Evolutionary conservation across 2,329 filamentous ascomycete genomes (phyloP), one percentile per base, ranked within the genome.

Genomic region (Paraphaeosphaeria minitans): DNA sequence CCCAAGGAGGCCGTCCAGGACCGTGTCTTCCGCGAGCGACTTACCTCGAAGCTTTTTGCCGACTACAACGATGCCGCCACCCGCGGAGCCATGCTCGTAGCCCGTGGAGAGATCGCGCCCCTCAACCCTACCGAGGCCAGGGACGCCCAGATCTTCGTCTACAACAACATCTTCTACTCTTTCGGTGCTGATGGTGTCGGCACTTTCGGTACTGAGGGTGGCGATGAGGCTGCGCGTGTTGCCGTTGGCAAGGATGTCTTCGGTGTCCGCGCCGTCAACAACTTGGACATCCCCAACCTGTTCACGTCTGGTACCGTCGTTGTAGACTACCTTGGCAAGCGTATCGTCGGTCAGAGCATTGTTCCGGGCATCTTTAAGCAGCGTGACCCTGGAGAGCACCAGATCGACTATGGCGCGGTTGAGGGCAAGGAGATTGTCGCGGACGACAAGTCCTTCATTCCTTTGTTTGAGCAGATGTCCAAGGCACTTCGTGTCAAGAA

Each of bases 131-230:
- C 94, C 0, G 95, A 99, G 79, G 88, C 85, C 63, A 87, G 85
- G 66, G 94, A 99, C 76, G 95, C 95, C 4, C 95, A 99, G 77
- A 99, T 99, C 65, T 99, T 97, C 72, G 94, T 99, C 24, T 97
- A 98, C 83, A 98, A 98, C 83, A 99, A 99, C 79, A 93, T 99
- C 66, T 99, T 99, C 82, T 99, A 97, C 82, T 98, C 95, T 0
- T 98, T 97, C 69, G 95, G 95, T 62, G 94, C 95, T 46, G 95
- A 99, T 76, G 96, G 95, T 53, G 95, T 98, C 47, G 94, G 95
- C 45, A 99, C 95, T 16, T 99, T 99, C 77, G 93, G 93, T 12
- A 93, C 90, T 3, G 95, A 99, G 79, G 95, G 95, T 66, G 95
- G 95, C 21, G 94, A 99, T 66, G 95, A 99, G 80, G 95, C 95